Evolutionary conservation across 1,284 basidiomycete genomes (phyloP).

Genomic region (Somion occarium): DNA sequence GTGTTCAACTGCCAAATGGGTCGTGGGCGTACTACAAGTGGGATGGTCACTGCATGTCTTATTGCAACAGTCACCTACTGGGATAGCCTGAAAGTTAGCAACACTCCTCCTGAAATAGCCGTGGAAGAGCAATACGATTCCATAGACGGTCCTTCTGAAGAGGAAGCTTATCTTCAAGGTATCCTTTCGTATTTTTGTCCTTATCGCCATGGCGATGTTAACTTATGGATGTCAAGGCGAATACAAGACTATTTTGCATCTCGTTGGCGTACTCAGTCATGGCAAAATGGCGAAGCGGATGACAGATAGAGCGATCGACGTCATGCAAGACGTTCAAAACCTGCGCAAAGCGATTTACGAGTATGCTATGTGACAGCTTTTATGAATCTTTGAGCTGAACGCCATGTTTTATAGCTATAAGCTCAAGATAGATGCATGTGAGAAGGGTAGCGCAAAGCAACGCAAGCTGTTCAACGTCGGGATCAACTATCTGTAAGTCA

Average conservation of each 20-base stretch:
- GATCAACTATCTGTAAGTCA: conserved; percentile 82
- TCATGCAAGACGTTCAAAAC: conserved; percentile 94
- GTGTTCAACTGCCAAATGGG: conserved; percentile 89
- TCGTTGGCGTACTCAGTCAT: conserved; percentile 85
- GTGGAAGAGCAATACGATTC: conserved; percentile 50
- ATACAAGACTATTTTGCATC: conserved; percentile 94
- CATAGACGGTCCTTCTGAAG: conserved; percentile 77
- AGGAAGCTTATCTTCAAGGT: conserved; percentile 86
- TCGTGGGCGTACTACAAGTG: conserved; percentile 82
- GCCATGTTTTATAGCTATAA: conserved; percentile 65
- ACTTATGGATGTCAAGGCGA: conserved; percentile 61
- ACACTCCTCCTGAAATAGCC: conserved; percentile 28
- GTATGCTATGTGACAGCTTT: conserved; percentile 36
- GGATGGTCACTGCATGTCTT: conserved; percentile 88
- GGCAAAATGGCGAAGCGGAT: conserved; percentile 93
- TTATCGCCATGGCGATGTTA: neutral
- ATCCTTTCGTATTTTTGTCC: no score
- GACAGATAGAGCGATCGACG: conserved; percentile 85
- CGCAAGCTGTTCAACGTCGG: conserved; percentile 69
- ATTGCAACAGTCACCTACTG: conserved; percentile 69
- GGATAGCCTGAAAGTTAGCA: conserved; percentile 17
- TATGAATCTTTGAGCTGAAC: conserved; percentile 3
- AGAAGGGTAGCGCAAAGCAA: conserved; percentile 75
- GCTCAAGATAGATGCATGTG: conserved; percentile 80
- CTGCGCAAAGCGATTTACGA: conserved; percentile 89